Base-by-base conservation (phyloP, 2,329 filamentous ascomycete genomes). In the Helicocarpus griseus region DNA sequence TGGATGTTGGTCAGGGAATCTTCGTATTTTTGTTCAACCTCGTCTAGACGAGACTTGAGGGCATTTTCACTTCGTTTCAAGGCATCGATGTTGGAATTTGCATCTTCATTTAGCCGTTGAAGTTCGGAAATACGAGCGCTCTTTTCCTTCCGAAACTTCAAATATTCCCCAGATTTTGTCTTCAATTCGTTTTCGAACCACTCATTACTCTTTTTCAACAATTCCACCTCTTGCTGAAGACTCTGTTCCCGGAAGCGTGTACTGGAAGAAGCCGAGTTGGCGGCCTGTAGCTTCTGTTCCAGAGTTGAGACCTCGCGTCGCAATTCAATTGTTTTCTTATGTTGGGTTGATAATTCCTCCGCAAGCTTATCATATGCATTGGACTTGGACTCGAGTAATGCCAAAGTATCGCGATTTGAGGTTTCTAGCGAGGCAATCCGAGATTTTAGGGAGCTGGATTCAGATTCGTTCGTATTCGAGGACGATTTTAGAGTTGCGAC, bases 111-210 rank as follows among this genome's bases (percentile, higher is more conserved):
- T 54, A 86, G 81, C 49, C 89, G 86, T 68, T 96, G 87, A 26
- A 98, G 80, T 62, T 94, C 87, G 7, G 89, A 81, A 60, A 97
- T 88, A 36, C 87, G 86, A 1, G 89, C 85, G 56, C 87, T 87
- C 76, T 96, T 97, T 65, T 98, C 93, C 65, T 95, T 97, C 56
- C 93, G 83, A 69, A 87, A 91, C 63, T 90, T 95, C 58, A 91
- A 80, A 45, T 89, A 83, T 65, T 98, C 93, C 7, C 84, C 81
- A 55, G 81, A 85, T 72, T 95, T 95, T 0, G 87, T 90, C 73
- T 95, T 91, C 21, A 97, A 78, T 68, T 98, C 93, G 39, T 78
- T 83, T 63, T 96, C 89, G 51, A 93, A 85, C 87, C 89, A 98
- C 61, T 97, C 91, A 57, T 88, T 87, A 72, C 89, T 95, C 62